Evolutionary conservation across 192 early-diverging fungal species (phyloP), one percentile per base, ranked within the genome.

Genomic region (Nowakowskiella sp.): DNA sequence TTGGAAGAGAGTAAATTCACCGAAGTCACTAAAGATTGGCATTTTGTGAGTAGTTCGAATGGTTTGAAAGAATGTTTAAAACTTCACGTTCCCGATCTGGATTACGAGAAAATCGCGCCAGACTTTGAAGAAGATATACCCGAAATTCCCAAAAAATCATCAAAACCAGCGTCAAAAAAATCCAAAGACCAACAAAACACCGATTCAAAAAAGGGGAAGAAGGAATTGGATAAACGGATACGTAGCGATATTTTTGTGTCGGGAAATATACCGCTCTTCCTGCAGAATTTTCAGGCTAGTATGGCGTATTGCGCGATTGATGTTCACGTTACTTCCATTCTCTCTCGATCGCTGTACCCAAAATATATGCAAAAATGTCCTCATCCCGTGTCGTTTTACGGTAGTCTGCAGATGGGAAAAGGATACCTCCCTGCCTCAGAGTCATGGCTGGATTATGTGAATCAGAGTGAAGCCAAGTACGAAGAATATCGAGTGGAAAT

Each of bases 371-470:
- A 72, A 19, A 89, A 89, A 39, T 96, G 92, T 55, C 95, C 95
- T 10, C 93, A 94, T 53, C 92, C 92, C 1, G 89, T 84, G 30
- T 92, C 92, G 26, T 91, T 99, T 71, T 83, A 85, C 1, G 95
- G 95, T 0, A 86, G 89, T 58, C 46, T 94, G 46, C 77, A 85
- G 34, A 94, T 99, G 90, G 82, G 86, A 3, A 84, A 77, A 30
- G 81, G 81, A 2, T 92, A 89, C 58, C 55, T 99, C 49, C 82
- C 95, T 0, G 86, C 87, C 8, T 78, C 83, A 27, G 64, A 75
- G n/a, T 76, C 74, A 25, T 99, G 93, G 95, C 64, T 78, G 4
- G 64, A 76, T 6, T 96, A 87, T 58, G 49, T 94, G 2, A 42
- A 44, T 3, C 64, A 61, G 2, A 65, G 83, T 49, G 86, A 85